Percentiles rank a stretch among this genome's conserved stretches.
Evolutionary conservation across 2,329 filamentous ascomycete genomes (phyloP).

Genomic region (Pestalotiopsis sp.): DNA sequence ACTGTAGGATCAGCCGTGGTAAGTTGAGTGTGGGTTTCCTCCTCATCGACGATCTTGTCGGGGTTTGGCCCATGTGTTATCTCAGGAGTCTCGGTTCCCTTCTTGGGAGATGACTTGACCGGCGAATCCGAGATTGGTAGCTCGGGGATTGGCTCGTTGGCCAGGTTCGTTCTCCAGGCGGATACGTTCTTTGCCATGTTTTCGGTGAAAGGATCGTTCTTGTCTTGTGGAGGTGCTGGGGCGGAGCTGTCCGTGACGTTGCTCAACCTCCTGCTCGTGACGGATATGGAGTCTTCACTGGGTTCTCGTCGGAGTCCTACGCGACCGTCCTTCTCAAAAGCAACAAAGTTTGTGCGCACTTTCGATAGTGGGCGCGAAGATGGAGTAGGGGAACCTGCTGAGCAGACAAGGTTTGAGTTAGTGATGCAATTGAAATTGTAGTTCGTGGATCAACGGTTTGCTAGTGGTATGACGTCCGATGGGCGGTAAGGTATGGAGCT

Average conservation of each 20-base stretch:
- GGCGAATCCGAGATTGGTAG: slow-evolving; percentile 35
- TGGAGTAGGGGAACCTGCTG: slow-evolving; percentile 34
- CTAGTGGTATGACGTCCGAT: background rate
- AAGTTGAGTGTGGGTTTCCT: slow-evolving; percentile 36
- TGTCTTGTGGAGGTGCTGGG: slow-evolving; percentile 42
- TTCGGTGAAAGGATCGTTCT: slow-evolving; percentile 35
- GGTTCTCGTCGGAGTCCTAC: slow-evolving; percentile 52
- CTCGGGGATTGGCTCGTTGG: slow-evolving; percentile 45
- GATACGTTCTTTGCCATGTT: slow-evolving; percentile 29
- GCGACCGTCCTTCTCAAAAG: slow-evolving; percentile 67
- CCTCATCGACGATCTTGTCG: slow-evolving; percentile 42
- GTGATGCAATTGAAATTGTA: slow-evolving; percentile 18
- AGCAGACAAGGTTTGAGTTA: slow-evolving; percentile 32
- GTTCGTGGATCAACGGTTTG: background rate
- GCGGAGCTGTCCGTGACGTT: slow-evolving; percentile 41
- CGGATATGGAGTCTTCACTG: slow-evolving; percentile 44
- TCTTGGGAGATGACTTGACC: slow-evolving; percentile 26
- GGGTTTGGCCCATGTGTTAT: slow-evolving; percentile 39
- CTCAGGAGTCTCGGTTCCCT: slow-evolving; percentile 22
- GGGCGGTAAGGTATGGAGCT: background rate
- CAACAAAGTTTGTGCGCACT: slow-evolving; percentile 75
- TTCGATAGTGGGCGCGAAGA: slow-evolving; percentile 72
- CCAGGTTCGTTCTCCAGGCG: slow-evolving; percentile 35
- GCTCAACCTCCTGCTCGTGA: slow-evolving; percentile 37
- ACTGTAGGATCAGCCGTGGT: slow-evolving; percentile 33